These are phyloP conservation scores for Tuber brumale DNA, from an alignment of 495 filamentous ascomycete genomes.

Conservation along the genomic window DNA sequence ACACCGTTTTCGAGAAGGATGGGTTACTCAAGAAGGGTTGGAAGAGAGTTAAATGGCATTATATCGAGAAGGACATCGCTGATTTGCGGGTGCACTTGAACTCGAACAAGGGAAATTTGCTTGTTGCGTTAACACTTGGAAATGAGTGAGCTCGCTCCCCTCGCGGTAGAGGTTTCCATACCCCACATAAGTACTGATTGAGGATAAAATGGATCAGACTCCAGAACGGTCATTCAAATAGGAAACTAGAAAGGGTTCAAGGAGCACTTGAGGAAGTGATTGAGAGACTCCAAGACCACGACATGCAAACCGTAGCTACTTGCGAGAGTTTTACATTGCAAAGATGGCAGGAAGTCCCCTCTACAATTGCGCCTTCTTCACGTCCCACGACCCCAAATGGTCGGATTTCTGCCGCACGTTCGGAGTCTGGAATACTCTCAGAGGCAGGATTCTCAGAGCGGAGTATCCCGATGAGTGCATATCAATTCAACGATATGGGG, in stretches of 20 bases:
- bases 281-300: neutral
- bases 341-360: neutral
- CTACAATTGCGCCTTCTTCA: neutral
- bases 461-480: conserved; percentile 1
- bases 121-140: neutral
- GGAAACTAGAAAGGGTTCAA: neutral
- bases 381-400: neutral
- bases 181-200: neutral
- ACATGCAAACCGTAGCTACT: neutral
- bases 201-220: neutral
- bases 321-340: neutral
- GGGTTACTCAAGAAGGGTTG: neutral
- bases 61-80: neutral
- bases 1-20: neutral
- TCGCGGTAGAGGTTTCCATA: neutral
- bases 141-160: neutral
- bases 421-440: neutral
- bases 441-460: neutral
- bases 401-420: neutral
- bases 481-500: neutral
- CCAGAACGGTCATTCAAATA: neutral
- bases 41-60: neutral
- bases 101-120: neutral
- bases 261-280: neutral
- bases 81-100: neutral